phyloP scores from a whole-genome alignment of 306 rosid genomes.

The Quercus bicolor region DNA sequence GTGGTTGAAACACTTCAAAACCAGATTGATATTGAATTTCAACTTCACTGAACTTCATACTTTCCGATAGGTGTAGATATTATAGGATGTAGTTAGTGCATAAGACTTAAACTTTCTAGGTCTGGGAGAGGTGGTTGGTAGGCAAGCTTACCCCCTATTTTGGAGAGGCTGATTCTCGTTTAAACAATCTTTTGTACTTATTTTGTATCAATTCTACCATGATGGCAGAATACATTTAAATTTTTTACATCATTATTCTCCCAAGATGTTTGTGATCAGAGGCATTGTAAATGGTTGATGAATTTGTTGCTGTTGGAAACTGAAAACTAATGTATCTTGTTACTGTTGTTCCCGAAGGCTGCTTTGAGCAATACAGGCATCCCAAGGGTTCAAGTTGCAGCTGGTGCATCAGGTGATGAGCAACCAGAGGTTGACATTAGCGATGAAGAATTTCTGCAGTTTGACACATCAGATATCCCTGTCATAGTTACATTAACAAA shows the following conservation, averaged over 20 bases:
- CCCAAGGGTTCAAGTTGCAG: slow-evolving; percentile 70
- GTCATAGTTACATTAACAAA: slow-evolving; percentile 80
- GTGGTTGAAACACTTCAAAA: too few species aligned
- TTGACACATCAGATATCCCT: slow-evolving; percentile 80
- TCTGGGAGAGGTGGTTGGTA: too few species aligned
- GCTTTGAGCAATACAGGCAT: slow-evolving; percentile 85
- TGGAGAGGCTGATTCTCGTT: too few species aligned
- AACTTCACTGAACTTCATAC: too few species aligned
- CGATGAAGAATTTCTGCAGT: slow-evolving; percentile 87
- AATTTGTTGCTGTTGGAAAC: neutral
- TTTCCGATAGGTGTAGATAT: too few species aligned
- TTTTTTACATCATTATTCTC: neutral
- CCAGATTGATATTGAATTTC: too few species aligned
- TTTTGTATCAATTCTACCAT: too few species aligned
- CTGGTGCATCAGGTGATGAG: slow-evolving; percentile 50
- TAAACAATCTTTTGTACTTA: too few species aligned
- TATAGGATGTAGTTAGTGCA: too few species aligned
- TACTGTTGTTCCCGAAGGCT: slow-evolving; percentile 51
- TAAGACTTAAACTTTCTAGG: too few species aligned
- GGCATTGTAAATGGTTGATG: neutral
- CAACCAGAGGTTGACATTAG: slow-evolving; percentile 75
- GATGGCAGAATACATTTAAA: neutral
- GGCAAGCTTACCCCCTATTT: too few species aligned
- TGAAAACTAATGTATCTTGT: neutral
- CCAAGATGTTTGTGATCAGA: neutral